phyloP scores from a whole-genome alignment of 495 filamentous ascomycete genomes.

The Cercophora newfieldiana region DNA sequence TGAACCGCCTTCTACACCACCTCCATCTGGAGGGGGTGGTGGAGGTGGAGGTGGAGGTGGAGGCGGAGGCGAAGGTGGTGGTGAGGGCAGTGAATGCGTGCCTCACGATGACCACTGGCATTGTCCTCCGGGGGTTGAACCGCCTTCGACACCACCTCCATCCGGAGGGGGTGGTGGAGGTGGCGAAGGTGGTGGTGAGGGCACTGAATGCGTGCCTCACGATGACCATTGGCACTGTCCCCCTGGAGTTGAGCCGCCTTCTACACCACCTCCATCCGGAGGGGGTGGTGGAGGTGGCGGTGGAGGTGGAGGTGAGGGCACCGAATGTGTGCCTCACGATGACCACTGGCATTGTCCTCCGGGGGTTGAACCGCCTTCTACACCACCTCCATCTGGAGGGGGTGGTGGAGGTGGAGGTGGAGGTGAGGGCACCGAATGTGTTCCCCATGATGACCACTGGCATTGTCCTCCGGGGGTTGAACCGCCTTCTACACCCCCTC shows the following conservation, averaged over 20 bases:
- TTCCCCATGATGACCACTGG: conserved; percentile 7
- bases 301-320: background rate
- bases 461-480: background rate
- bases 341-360: conserved; percentile 2
- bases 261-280: background rate
- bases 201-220: background rate
- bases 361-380: background rate
- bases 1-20: background rate
- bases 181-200: background rate
- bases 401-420: too few species aligned
- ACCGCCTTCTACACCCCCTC: background rate
- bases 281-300: background rate
- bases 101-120: conserved; percentile 5
- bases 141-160: background rate
- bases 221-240: conserved; percentile 8
- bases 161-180: background rate
- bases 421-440: background rate
- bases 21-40: background rate
- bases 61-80: background rate
- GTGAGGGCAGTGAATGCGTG: background rate
- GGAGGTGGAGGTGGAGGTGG: background rate
- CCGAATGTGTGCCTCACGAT: conserved; percentile 1
- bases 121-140: background rate
- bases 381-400: background rate
- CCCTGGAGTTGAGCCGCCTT: background rate